Conservation (phyloP, 345 rosid genomes). For the Crucihimalaya himalaica region DNA sequence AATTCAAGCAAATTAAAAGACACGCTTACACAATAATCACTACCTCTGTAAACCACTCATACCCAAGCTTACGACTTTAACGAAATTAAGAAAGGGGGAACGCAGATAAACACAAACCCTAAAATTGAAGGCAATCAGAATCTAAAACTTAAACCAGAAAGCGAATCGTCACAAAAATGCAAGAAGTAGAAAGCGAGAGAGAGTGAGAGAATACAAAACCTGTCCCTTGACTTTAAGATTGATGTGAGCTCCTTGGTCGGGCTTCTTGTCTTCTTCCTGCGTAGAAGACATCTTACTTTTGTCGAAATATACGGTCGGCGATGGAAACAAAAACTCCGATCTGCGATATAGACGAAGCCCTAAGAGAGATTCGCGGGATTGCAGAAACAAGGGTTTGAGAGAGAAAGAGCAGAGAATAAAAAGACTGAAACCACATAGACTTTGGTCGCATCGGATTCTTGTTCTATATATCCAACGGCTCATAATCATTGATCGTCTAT, state of each 20-base stretch:
- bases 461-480: conserved; percentile 14
- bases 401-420: conserved; percentile 8
- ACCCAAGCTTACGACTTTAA: background rate
- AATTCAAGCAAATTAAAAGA: background rate
- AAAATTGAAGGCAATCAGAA: background rate
- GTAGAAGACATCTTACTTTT: conserved; percentile 48
- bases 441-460: conserved; percentile 40
- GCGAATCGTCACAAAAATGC: background rate
- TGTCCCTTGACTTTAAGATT: conserved; percentile 92
- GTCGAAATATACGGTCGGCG: background rate
- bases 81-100: background rate
- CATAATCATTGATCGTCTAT: background rate
- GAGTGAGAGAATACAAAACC: conserved; percentile 42
- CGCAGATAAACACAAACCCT: conserved; percentile 18
- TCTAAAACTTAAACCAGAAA: background rate
- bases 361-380: conserved; percentile 33
- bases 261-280: conserved; percentile 82
- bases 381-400: conserved; percentile 13
- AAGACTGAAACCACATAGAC: conserved; percentile 15
- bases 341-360: background rate
- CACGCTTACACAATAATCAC: background rate
- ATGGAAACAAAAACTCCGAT: background rate
- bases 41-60: background rate
- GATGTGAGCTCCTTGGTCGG: conserved; percentile 75
- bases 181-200: background rate